A percentile compares a stretch with the other conserved stretches of the same genome.
Evolutionary conservation across 371 early-diverging fungal genomes (phyloP).

Genomic region (Dichotomocladium elegans): DNA sequence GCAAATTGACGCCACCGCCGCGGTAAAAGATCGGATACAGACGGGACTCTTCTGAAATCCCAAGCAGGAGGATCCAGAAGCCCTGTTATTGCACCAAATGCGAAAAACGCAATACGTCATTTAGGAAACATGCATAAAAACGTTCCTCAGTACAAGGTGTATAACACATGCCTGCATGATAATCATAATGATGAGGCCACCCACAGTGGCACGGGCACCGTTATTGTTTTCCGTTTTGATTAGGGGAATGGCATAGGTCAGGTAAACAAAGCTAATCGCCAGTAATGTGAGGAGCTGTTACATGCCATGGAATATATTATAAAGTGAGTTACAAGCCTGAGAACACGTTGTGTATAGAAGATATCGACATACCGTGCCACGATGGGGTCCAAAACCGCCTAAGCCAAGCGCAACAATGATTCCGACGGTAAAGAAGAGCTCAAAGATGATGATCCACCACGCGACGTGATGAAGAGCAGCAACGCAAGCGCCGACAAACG

Average conservation of each 20-base stretch:
- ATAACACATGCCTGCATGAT: constrained; percentile 43
- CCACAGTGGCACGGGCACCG: constrained; percentile 41
- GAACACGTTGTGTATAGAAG: background rate
- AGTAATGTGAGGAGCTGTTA: constrained; percentile 52
- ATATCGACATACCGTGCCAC: constrained; percentile 20
- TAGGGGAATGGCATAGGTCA: constrained; percentile 38
- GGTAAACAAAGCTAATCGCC: constrained; percentile 49
- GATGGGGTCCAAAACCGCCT: constrained; percentile 17
- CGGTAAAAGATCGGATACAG: constrained; percentile 42
- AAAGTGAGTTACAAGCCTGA: background rate
- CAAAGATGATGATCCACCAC: constrained; percentile 65
- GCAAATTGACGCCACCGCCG: constrained; percentile 7
- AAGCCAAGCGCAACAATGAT: constrained; percentile 28
- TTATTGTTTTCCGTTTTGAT: constrained; percentile 3
- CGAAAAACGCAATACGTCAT: no score
- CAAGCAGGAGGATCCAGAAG: constrained; percentile 73
- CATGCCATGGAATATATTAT: no score
- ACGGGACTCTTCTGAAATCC: constrained; percentile 64
- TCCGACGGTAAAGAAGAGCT: constrained; percentile 49
- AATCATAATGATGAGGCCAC: constrained; percentile 60
- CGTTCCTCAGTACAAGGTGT: background rate
- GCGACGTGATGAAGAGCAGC: constrained; percentile 28
- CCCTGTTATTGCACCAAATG: background rate
- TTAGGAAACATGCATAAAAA: no score
- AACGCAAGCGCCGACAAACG: constrained; percentile 63